Conservation (phyloP, 192 early-diverging fungal genomes). For the Coemansia sp. region DNA sequence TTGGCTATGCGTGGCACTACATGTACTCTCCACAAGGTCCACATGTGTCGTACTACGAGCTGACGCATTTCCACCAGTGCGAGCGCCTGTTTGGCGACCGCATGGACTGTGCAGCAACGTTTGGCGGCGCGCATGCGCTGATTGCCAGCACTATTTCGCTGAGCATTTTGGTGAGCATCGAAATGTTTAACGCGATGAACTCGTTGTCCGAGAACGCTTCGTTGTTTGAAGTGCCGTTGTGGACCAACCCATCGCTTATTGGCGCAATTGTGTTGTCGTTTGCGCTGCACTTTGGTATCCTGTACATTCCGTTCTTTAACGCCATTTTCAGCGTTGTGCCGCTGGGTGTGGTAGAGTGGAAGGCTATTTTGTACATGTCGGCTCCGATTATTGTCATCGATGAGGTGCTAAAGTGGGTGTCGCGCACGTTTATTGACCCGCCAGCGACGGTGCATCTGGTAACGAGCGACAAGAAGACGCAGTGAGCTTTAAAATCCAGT, state of each 20-base stretch:
- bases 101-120: conserved; percentile 86
- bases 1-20: conserved; percentile 99
- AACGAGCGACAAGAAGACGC: conserved; percentile 17
- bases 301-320: conserved; percentile 97
- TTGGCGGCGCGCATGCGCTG: conserved; percentile 71
- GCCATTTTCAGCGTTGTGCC: conserved; percentile 88
- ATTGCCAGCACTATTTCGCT: conserved; percentile 95
- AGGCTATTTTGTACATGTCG: conserved; percentile 84
- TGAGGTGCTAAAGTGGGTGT: conserved; percentile 83
- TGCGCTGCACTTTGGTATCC: conserved; percentile 91
- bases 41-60: conserved; percentile 81
- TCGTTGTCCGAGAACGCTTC: conserved; percentile 94
- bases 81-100: conserved; percentile 74
- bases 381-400: conserved; percentile 90
- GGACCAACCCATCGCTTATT: conserved; percentile 87
- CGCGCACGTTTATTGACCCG: conserved; percentile 56
- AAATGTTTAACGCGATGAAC: conserved; percentile 99
- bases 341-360: conserved; percentile 87
- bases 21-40: conserved; percentile 91
- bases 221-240: conserved; percentile 86
- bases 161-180: conserved; percentile 93
- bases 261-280: conserved; percentile 84
- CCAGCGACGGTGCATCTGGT: conserved; percentile 8
- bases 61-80: conserved; percentile 95
- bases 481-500: conserved; percentile 7